These are phyloP conservation scores for Piloderma croceum DNA, from an alignment of 768 basidiomycete genomes.

Conservation along the genomic window DNA sequence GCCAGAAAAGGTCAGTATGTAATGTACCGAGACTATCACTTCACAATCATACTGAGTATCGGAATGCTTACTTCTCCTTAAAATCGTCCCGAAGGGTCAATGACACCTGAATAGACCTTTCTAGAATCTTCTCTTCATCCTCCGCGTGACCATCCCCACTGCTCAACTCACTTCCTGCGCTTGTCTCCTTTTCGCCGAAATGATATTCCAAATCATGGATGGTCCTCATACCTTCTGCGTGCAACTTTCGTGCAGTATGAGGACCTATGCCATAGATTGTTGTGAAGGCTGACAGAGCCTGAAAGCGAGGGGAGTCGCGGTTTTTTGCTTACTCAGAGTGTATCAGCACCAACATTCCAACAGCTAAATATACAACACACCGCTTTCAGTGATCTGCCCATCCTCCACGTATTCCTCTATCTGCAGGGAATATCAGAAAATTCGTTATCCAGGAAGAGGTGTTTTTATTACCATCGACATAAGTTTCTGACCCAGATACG, in stretches of 20 bases:
- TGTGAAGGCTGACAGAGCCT: conserved; percentile 51
- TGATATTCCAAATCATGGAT: conserved; percentile 64
- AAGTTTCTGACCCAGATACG: conserved; percentile 48
- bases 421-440: conserved; percentile 27
- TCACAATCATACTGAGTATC: background rate
- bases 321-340: conserved; percentile 35
- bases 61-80: conserved; percentile 33
- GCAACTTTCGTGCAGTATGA: conserved; percentile 58
- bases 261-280: conserved; percentile 73
- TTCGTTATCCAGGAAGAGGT: background rate
- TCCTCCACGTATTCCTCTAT: conserved; percentile 55
- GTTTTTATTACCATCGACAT: conserved; percentile 37
- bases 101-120: conserved; percentile 49
- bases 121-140: conserved; percentile 23
- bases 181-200: conserved; percentile 40
- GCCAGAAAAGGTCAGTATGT: too few species aligned
- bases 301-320: conserved; percentile 48
- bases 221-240: conserved; percentile 59
- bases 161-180: conserved; percentile 12
- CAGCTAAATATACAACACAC: conserved; percentile 27
- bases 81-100: conserved; percentile 58
- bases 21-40: background rate
- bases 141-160: conserved; percentile 17
- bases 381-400: conserved; percentile 55
- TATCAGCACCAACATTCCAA: background rate